phyloP scores from a whole-genome alignment of 2,329 filamentous ascomycete species.

The Penicillium sp. region DNA sequence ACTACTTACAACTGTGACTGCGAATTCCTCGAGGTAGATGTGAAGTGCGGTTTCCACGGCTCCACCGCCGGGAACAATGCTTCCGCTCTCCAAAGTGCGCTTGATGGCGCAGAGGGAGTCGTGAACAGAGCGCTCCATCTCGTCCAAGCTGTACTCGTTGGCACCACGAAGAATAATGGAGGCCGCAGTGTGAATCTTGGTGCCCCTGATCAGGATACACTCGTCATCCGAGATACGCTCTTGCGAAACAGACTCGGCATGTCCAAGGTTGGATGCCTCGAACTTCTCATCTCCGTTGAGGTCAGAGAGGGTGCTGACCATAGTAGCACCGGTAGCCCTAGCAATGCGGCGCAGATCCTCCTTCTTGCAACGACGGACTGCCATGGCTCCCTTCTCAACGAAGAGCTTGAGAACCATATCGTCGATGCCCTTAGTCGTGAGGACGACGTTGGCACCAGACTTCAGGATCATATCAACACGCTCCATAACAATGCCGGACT shows the following conservation, averaged over 20 bases:
- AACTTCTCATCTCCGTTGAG: conserved; percentile 97
- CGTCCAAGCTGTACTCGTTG: conserved; percentile 94
- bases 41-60: conserved; percentile 98
- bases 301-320: conserved; percentile 91
- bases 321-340: conserved; percentile 88
- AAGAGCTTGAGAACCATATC: conserved; percentile 93
- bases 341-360: conserved; percentile 95
- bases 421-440: conserved; percentile 98
- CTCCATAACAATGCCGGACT: conserved; percentile 90
- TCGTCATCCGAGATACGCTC: conserved; percentile 98
- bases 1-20: conserved; percentile 76
- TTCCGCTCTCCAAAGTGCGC: conserved; percentile 92
- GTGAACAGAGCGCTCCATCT: conserved; percentile 98
- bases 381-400: conserved; percentile 92
- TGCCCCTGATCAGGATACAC: conserved; percentile 94
- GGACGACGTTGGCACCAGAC: conserved; percentile 89
- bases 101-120: conserved; percentile 97
- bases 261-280: conserved; percentile 81
- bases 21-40: conserved; percentile 98
- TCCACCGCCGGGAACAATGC: conserved; percentile 92
- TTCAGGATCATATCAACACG: conserved; percentile 97
- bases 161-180: conserved; percentile 94
- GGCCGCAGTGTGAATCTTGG: conserved; percentile 88
- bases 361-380: conserved; percentile 95
- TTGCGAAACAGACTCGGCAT: conserved; percentile 94